Evolutionary conservation across 129 eudicot genomes (phyloP), one percentile per base, ranked within the genome.

Genomic region (Helianthus tuberosus): DNA sequence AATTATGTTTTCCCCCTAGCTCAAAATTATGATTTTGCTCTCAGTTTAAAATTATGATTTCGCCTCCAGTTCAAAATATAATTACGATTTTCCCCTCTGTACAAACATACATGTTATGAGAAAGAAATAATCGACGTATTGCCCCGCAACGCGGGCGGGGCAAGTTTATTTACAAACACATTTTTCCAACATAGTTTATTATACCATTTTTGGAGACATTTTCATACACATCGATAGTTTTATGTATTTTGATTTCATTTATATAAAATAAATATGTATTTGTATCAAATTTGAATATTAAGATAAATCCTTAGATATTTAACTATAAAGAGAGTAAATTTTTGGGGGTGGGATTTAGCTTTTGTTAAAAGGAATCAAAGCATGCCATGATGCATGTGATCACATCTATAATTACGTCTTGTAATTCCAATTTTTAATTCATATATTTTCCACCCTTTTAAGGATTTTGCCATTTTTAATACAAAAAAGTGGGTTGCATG

Each of bases 361-460:
- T 69, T 71, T 81, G 72, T 77, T 65, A 74, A 81, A 81, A 71
- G 79, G 85, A 80, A 86, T 77, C 83, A 77, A 86, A 80, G 85
- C 91, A 83, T 77, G 91, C 87, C 79, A 41, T 71, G 68, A 69
- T 66, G 82, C 87, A 82, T 82, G 90, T 86, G 88, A 83, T 64
- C 59, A 68, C 77, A 64, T 86, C 63, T 75, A 79, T 80, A 69
- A 74, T 83, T 80, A 83, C 81, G 39, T 59, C 77, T 55, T 69
- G 60, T 61, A 78, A 74, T 69, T 79, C 72, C 73, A 55, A 25
- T 68, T 77, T 54, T 82, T 39, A 25, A 68, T 46, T 73, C 60
- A 53, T 66, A 27, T 17, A 77, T 39, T 44, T 32, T 60, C 48
- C 74, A 44, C 54, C 65, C 72, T 72, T 73, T 77, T 27, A 15